phyloP scores from a whole-genome alignment of 2,329 filamentous ascomycete species.

The Trichocomaceae sp. region DNA sequence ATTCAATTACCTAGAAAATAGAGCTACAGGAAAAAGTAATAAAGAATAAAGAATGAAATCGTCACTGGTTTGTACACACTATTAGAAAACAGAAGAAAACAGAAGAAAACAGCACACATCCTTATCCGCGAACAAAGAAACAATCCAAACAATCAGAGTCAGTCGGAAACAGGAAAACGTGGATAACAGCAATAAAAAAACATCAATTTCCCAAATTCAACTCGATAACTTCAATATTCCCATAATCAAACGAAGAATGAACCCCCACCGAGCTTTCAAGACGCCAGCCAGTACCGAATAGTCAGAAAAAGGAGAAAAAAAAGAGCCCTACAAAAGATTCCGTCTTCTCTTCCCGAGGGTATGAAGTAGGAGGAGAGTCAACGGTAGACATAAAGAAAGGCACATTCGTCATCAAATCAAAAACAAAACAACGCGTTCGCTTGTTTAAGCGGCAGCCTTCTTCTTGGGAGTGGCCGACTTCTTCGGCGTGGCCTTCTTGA shows the following conservation, averaged over 20 bases:
- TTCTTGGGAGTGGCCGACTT: constrained; percentile 33
- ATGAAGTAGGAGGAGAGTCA: not conserved
- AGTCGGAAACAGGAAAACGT: too few species aligned
- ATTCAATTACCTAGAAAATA: too few species aligned
- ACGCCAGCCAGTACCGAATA: constrained; percentile 10
- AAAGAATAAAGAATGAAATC: not conserved
- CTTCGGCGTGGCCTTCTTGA: constrained; percentile 39
- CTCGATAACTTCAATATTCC: not conserved
- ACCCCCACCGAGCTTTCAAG: constrained; percentile 9
- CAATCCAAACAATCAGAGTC: not conserved
- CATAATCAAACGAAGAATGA: not conserved
- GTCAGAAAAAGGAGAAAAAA: constrained; percentile 1
- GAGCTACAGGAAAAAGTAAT: too few species aligned
- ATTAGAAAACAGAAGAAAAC: not conserved
- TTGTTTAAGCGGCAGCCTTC: constrained; percentile 12
- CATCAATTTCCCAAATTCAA: not conserved
- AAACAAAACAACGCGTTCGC: constrained; percentile 15
- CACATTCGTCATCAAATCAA: not conserved
- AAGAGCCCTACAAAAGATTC: too few species aligned
- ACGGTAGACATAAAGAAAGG: not conserved
- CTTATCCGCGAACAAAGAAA: constrained; percentile 4
- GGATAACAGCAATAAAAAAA: not conserved
- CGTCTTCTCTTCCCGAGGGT: not conserved
- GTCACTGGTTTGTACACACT: not conserved
- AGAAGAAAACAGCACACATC: not conserved